These are phyloP conservation scores for Drechmeria coniospora DNA, from an alignment of 2,329 filamentous ascomycete genomes.

Conservation along the genomic window DNA sequence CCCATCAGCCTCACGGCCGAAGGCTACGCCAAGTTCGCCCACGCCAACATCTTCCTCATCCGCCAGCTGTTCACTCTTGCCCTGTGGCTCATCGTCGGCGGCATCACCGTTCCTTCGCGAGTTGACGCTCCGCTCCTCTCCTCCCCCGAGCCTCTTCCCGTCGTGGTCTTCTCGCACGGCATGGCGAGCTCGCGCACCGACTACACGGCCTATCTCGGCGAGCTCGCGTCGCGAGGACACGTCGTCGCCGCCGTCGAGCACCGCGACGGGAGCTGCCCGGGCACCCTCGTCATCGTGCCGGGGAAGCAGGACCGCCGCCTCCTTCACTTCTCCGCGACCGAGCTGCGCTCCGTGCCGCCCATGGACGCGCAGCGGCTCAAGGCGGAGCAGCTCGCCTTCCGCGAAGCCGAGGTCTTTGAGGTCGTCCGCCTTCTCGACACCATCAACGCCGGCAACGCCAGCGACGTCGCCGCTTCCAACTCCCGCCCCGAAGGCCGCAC, in stretches of 20 bases:
- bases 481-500: constrained; percentile 28
- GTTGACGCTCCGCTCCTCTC: constrained; percentile 27
- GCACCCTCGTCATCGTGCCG: constrained; percentile 21
- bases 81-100: constrained; percentile 25
- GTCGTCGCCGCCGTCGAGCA: constrained; percentile 36
- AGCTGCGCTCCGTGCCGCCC: constrained; percentile 15
- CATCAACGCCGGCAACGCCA: constrained; percentile 24
- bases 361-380: constrained; percentile 25
- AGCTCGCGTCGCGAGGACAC: constrained; percentile 32
- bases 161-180: constrained; percentile 37
- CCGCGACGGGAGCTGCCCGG: constrained; percentile 34
- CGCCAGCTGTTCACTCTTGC: constrained; percentile 26
- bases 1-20: constrained; percentile 27
- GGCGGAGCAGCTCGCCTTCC: constrained; percentile 30
- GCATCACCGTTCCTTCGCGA: constrained; percentile 29
- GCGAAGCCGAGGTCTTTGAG: constrained; percentile 33
- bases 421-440: constrained; percentile 22
- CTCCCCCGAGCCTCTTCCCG: constrained; percentile 18
- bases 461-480: constrained; percentile 22
- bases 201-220: constrained; percentile 35
- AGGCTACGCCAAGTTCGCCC: constrained; percentile 30
- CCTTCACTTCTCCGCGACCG: constrained; percentile 19
- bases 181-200: constrained; percentile 33
- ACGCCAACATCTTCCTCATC: constrained; percentile 25
- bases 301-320: constrained; percentile 14